Evolutionary conservation across 352 stramenopile genomes (phyloP).

Genomic region (Phytopythium cucurbitacearum): DNA sequence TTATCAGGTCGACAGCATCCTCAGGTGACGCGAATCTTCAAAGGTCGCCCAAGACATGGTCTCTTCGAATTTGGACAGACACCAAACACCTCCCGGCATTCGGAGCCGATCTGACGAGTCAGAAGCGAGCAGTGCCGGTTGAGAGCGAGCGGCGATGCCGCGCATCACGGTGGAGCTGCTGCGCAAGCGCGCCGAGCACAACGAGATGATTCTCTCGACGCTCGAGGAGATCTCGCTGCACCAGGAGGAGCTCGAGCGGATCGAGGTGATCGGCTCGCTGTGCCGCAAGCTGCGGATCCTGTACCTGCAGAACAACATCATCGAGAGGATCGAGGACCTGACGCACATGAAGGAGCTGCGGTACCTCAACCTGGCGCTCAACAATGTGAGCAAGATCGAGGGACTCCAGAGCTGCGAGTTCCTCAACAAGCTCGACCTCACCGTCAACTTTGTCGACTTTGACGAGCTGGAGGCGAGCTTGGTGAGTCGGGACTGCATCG

Average conservation of each 20-base stretch:
- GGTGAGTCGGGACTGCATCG: conserved; percentile 13
- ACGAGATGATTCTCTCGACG: conserved; percentile 90
- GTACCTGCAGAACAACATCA: conserved; percentile 97
- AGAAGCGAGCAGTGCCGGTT: not conserved
- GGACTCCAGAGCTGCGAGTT: conserved; percentile 84
- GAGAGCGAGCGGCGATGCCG: conserved; percentile 26
- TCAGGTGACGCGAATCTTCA: no score
- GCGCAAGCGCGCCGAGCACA: conserved; percentile 92
- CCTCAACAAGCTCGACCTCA: conserved; percentile 92
- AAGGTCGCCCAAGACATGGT: no score
- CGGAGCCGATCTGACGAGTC: not conserved
- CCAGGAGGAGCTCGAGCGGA: conserved; percentile 92
- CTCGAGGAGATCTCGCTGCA: conserved; percentile 93
- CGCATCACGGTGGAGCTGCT: conserved; percentile 80
- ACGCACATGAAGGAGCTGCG: conserved; percentile 92
- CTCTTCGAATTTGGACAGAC: no score
- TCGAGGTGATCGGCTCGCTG: conserved; percentile 85
- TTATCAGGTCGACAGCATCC: no score
- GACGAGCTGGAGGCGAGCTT: conserved; percentile 87
- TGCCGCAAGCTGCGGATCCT: conserved; percentile 93
- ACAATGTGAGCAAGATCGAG: conserved; percentile 92
- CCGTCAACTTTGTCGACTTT: conserved; percentile 94
- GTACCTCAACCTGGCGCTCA: conserved; percentile 95
- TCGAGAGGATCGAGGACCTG: conserved; percentile 90
- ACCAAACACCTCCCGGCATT: no score